Percentiles rank a stretch among this genome's conserved stretches.
Evolutionary conservation across 495 filamentous ascomycete species (phyloP).

Genomic region (Glutinoglossum americanum): DNA sequence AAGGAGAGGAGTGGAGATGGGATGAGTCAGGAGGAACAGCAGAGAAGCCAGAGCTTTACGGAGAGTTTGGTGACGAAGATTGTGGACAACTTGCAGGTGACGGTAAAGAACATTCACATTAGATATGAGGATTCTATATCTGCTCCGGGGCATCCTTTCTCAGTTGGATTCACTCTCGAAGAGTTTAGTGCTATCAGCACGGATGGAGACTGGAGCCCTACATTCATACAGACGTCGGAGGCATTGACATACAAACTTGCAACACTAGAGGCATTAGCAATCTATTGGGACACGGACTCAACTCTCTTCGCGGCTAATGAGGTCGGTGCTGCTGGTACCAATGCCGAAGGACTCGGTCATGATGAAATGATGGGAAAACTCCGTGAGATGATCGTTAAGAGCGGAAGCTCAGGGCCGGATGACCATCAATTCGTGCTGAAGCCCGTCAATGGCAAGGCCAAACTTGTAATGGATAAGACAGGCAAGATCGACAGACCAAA

Average conservation of each 20-base stretch:
- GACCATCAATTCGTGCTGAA: slow-evolving; percentile 85
- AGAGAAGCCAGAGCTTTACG: slow-evolving; percentile 90
- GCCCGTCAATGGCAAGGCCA: slow-evolving; percentile 80
- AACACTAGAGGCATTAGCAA: slow-evolving; percentile 61
- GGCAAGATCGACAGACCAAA: slow-evolving; percentile 59
- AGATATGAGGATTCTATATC: slow-evolving; percentile 96
- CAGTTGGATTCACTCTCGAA: slow-evolving; percentile 71
- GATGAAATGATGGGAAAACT: slow-evolving; percentile 56
- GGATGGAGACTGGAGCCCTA: slow-evolving; percentile 78
- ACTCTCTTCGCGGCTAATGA: slow-evolving; percentile 56
- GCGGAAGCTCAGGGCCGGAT: slow-evolving; percentile 26
- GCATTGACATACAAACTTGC: slow-evolving; percentile 79
- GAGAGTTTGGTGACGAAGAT: slow-evolving; percentile 86
- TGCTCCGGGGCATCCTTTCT: slow-evolving; percentile 85
- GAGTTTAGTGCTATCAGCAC: slow-evolving; percentile 95
- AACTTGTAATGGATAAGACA: slow-evolving; percentile 81
- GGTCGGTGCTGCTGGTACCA: slow-evolving; percentile 33
- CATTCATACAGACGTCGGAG: slow-evolving; percentile 73
- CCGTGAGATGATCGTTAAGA: slow-evolving; percentile 49
- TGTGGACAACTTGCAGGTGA: slow-evolving; percentile 92
- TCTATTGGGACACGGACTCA: slow-evolving; percentile 96
- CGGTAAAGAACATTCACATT: slow-evolving; percentile 91
- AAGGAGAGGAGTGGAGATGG: slow-evolving; percentile 84
- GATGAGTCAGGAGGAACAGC: slow-evolving; percentile 80
- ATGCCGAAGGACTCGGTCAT: slow-evolving; percentile 43